Evolutionary conservation across 345 rosid species (phyloP).

Genomic region (Excoecaria cochinchinensis): DNA sequence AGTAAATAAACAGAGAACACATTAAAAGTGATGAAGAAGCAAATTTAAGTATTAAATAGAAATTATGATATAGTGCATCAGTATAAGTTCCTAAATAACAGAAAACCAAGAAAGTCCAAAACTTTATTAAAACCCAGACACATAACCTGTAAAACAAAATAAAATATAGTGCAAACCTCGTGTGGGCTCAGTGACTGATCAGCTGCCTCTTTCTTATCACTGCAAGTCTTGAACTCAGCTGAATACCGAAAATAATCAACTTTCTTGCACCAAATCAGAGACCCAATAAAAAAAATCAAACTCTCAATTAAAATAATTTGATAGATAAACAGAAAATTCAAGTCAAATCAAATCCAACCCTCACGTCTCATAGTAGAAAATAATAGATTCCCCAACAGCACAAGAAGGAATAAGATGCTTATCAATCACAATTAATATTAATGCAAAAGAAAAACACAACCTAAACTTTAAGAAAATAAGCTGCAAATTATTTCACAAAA

Average conservation of each 20-base stretch:
- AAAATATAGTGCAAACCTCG: slow-evolving; percentile 21
- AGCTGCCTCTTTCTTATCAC: slow-evolving; percentile 53
- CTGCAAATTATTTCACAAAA: too few species aligned
- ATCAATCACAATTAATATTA: slow-evolving; percentile 42
- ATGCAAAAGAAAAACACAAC: too few species aligned
- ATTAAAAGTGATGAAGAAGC: too few species aligned
- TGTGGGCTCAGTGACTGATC: slow-evolving; percentile 54
- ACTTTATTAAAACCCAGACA: neutral
- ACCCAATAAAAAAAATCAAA: neutral
- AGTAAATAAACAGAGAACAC: too few species aligned
- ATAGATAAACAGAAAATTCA: neutral
- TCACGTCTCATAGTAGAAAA: slow-evolving; percentile 55
- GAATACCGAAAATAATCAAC: slow-evolving; percentile 54
- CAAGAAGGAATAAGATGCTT: slow-evolving; percentile 51
- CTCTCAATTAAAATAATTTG: neutral
- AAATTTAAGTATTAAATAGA: too few species aligned
- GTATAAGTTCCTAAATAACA: neutral
- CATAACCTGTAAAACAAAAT: neutral
- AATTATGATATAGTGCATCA: too few species aligned
- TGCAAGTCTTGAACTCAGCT: slow-evolving; percentile 50
- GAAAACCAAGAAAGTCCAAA: neutral
- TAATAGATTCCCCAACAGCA: slow-evolving; percentile 42
- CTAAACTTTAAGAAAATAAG: too few species aligned
- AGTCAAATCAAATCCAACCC: neutral
- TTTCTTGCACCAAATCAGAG: slow-evolving; percentile 40